Base-by-base conservation (phyloP, 2,329 filamentous ascomycete species). In the Scedosporium boydii region DNA sequence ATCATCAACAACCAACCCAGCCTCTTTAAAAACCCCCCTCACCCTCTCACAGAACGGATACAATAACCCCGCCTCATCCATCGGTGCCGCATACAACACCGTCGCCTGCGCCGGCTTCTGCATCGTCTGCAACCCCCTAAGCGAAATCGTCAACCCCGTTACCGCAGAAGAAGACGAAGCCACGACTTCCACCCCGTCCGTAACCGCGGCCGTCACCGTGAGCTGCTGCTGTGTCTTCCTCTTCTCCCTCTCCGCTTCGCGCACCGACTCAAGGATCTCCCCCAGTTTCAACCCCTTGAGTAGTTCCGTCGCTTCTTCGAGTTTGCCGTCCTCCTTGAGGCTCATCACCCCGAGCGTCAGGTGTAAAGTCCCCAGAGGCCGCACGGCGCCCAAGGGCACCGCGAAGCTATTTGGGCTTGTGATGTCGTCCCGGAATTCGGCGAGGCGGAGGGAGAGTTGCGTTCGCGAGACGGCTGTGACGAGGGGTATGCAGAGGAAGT, bases 301-400 rank as follows among this genome's bases (percentile, higher is more conserved):
- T 48, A 80, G 64, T 44, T 71, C 72, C 14, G 75, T 69, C 1
- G 81, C 81, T 46, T 68, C 72, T 3, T 75, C 74, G 6, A 83
- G 66, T 4, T 72, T 70, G 60, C 81, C 78, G 2, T 78, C 73
- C 2, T 76, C 78, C 3, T 78, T 74, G 9, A 96, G 81, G 66
- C 83, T 88, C 89, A 97, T 93, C 1, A 96, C 89, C 0, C 92
- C 93, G 0, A 97, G 79, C 0, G 93, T 97, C 2, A 96, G 77
- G 74, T 98, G 93, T 58, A 97, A 74, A 1, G 91, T 92, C 0
- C 90, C 90, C 0, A 90, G 75, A 0, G 91, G 91, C 29, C 92
- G 80, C 59, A 96, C 77, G 1, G 91, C 91, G 62, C 82, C 82
- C 38, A 78, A 71, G 0, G 89, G 88, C 14, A 61, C 23, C 10